These are phyloP conservation scores for Fusarium veterinarium DNA, from an alignment of 2,329 filamentous ascomycete species.

Conservation along the genomic window DNA sequence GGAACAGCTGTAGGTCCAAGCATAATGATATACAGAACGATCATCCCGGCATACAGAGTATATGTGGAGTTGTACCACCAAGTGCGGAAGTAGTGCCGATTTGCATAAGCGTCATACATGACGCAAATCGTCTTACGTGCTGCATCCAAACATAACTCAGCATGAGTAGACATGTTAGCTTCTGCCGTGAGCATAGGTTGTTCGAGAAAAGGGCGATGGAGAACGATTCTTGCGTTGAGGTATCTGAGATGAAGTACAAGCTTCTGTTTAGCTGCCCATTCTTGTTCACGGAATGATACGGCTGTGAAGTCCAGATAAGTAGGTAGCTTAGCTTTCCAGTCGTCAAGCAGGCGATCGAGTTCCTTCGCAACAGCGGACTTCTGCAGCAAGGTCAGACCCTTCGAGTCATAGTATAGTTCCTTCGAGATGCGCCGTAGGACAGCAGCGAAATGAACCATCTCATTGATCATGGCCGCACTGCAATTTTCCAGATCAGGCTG, in stretches of 20 bases:
- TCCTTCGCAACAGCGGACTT: slow-evolving; percentile 4
- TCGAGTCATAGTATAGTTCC: slow-evolving; percentile 1
- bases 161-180: neutral
- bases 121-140: neutral
- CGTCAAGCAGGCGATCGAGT: neutral
- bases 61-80: slow-evolving; percentile 19
- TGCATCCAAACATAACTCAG: neutral
- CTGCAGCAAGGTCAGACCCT: neutral
- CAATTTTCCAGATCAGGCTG: neutral
- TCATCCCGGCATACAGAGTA: slow-evolving; percentile 8
- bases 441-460: slow-evolving; percentile 5
- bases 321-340: neutral
- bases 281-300: neutral
- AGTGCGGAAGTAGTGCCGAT: slow-evolving; percentile 3
- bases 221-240: neutral
- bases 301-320: neutral
- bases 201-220: neutral
- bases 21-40: slow-evolving; percentile 16
- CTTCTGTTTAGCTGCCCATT: slow-evolving; percentile 4
- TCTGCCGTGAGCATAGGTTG: neutral
- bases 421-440: neutral
- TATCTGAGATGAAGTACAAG: neutral
- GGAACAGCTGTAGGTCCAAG: neutral
- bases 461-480: neutral
- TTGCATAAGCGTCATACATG: neutral